These are phyloP conservation scores for Ceratocystis colombiana DNA, from an alignment of 2,329 filamentous ascomycete species.

Conservation along the genomic window DNA sequence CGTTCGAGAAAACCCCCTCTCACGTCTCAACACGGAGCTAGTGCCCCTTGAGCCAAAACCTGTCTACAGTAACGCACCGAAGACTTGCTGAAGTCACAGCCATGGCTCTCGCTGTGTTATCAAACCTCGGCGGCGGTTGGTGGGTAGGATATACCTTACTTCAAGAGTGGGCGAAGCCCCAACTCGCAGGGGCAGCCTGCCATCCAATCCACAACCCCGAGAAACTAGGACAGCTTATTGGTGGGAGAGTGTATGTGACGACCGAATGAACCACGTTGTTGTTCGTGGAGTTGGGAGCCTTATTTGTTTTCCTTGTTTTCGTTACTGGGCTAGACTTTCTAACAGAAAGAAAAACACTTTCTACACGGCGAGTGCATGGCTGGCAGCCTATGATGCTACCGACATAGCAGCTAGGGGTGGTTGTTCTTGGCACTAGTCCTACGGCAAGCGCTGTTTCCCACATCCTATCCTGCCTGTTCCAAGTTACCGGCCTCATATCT, in stretches of 20 bases:
- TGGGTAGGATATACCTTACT: constrained; percentile 54
- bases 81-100: constrained; percentile 36
- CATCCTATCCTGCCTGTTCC: no score
- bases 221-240: neutral
- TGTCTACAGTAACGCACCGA: no score
- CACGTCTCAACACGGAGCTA: no score
- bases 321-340: neutral
- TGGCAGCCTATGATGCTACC: constrained; percentile 60
- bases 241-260: constrained; percentile 12
- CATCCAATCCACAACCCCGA: constrained; percentile 43
- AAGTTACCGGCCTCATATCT: neutral
- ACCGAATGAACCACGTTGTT: neutral
- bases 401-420: constrained; percentile 51
- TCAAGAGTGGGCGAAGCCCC: constrained; percentile 49
- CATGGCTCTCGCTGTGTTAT: constrained; percentile 44
- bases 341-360: neutral
- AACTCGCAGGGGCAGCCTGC: constrained; percentile 58
- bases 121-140: constrained; percentile 51
- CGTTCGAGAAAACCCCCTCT: no score
- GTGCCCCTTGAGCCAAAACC: no score
- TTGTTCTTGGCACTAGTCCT: constrained; percentile 63
- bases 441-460: constrained; percentile 39
- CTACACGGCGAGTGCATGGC: constrained; percentile 59
- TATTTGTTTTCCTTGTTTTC: no score
- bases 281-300: neutral